Conservation (phyloP, 495 filamentous ascomycete genomes). For the Aspergillus cavernicola region DNA sequence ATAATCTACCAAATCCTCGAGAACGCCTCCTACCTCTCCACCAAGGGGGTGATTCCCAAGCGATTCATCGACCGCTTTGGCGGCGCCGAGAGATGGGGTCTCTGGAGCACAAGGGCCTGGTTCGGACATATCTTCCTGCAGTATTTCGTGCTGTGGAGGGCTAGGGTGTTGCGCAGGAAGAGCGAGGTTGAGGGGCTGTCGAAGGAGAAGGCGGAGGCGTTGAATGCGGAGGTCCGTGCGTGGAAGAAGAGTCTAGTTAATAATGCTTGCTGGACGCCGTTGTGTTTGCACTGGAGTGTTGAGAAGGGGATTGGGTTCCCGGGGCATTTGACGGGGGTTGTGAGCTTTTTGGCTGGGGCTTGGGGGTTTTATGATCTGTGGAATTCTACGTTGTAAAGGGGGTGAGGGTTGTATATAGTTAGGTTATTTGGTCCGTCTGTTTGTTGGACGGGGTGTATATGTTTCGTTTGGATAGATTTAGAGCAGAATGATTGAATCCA, state of each 20-base stretch:
- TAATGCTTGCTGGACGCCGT: constrained; percentile 55
- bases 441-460: background rate
- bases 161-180: constrained; percentile 37
- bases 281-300: constrained; percentile 77
- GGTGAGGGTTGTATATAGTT: constrained; percentile 6
- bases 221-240: constrained; percentile 41
- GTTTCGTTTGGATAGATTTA: background rate
- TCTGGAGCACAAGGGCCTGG: constrained; percentile 81
- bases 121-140: constrained; percentile 72
- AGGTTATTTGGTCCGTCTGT: constrained; percentile 2
- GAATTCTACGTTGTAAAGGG: constrained; percentile 26
- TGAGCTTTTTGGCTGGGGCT: constrained; percentile 57
- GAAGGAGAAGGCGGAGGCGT: constrained; percentile 35
- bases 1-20: constrained; percentile 74
- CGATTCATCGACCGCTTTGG: constrained; percentile 54
- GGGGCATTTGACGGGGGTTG: constrained; percentile 59
- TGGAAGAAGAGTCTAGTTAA: constrained; percentile 45
- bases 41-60: constrained; percentile 50
- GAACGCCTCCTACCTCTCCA: constrained; percentile 75
- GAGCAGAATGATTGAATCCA: too few species aligned
- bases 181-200: constrained; percentile 22
- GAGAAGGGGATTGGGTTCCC: constrained; percentile 69
- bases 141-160: constrained; percentile 58
- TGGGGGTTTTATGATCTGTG: constrained; percentile 40
- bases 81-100: constrained; percentile 51